These are phyloP conservation scores for Phytophthora lateralis DNA, from an alignment of 352 stramenopile genomes.

Conservation along the genomic window DNA sequence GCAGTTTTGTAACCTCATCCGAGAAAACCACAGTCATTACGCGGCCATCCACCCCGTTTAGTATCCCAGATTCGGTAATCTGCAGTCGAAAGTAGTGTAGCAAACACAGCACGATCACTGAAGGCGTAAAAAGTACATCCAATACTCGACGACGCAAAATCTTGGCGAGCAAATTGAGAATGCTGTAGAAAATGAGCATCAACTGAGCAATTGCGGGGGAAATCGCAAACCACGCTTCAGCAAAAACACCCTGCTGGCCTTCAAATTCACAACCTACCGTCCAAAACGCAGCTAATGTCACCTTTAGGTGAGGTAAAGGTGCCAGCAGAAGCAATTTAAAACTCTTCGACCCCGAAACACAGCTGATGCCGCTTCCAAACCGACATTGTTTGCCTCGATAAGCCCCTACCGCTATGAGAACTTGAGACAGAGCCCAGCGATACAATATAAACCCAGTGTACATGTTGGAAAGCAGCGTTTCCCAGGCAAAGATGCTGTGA, in stretches of 20 bases:
- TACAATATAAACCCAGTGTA: not conserved
- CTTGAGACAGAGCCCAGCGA: not conserved
- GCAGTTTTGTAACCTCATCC: slow-evolving; percentile 5
- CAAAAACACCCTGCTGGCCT: slow-evolving; percentile 31
- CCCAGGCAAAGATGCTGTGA: slow-evolving; percentile 7
- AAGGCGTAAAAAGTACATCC: slow-evolving; percentile 37
- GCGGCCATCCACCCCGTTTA: slow-evolving; percentile 21
- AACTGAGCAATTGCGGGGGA: slow-evolving; percentile 21
- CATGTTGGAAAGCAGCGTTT: slow-evolving; percentile 9
- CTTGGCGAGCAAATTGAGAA: slow-evolving; percentile 36
- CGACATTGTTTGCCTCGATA: not conserved
- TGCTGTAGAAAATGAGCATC: slow-evolving; percentile 25
- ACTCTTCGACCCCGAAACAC: slow-evolving; percentile 1
- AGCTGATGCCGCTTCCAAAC: slow-evolving; percentile 3
- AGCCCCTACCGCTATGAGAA: not conserved
- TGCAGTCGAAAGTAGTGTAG: slow-evolving; percentile 26
- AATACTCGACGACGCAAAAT: slow-evolving; percentile 27
- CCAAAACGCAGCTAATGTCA: slow-evolving; percentile 14
- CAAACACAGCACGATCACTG: slow-evolving; percentile 21
- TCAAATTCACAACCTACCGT: slow-evolving; percentile 37
- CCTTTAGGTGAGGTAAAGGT: slow-evolving; percentile 1
- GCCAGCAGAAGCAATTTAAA: slow-evolving; percentile 1
- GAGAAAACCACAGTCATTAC: slow-evolving; percentile 10
- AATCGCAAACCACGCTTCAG: slow-evolving; percentile 40
- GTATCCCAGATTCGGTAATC: slow-evolving; percentile 5